A percentile compares a stretch with the other conserved stretches of the same genome.
These are phyloP conservation scores for Candida gorgasii DNA, from an alignment of 805 yeast species.

Conservation along the genomic window DNA sequence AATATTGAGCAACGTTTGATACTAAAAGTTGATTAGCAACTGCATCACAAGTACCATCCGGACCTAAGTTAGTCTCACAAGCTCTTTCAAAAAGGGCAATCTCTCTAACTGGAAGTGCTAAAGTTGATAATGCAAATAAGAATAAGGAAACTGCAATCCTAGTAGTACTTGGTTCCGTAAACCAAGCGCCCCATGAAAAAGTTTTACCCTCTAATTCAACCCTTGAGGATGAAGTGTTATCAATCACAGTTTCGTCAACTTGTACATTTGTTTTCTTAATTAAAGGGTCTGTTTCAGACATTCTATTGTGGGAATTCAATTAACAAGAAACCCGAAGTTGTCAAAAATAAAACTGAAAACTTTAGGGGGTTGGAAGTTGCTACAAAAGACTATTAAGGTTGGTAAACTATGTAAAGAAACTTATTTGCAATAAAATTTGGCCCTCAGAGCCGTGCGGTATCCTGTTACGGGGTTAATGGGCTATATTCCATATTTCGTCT, in stretches of 20 bases:
- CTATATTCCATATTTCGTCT: too few species aligned
- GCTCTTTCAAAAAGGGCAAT: constrained; percentile 7
- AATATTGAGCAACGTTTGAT: constrained; percentile 1
- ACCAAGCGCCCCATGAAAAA: background rate
- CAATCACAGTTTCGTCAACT: background rate
- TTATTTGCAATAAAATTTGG: too few species aligned
- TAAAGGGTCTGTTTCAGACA: constrained; percentile 7
- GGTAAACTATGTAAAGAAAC: too few species aligned
- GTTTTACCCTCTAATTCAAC: background rate
- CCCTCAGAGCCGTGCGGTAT: too few species aligned
- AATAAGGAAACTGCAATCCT: constrained; percentile 1
- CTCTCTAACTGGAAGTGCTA: constrained; percentile 7
- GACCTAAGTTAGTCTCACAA: constrained; percentile 6
- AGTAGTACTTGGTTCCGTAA: constrained; percentile 2
- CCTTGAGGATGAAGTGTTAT: background rate
- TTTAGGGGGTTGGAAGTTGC: too few species aligned
- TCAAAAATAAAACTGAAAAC: too few species aligned
- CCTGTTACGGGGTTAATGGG: too few species aligned
- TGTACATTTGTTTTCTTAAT: background rate
- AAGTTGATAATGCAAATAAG: background rate
- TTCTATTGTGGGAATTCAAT: too few species aligned
- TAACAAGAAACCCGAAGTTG: too few species aligned
- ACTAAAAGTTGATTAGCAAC: constrained; percentile 11
- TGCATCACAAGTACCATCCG: constrained; percentile 8
- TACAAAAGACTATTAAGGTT: too few species aligned